Evolutionary conservation across 225 moss, liverwort and hornwort species (phyloP), one percentile per base, ranked within the genome.

Genomic region (Physcomitrium patens): DNA sequence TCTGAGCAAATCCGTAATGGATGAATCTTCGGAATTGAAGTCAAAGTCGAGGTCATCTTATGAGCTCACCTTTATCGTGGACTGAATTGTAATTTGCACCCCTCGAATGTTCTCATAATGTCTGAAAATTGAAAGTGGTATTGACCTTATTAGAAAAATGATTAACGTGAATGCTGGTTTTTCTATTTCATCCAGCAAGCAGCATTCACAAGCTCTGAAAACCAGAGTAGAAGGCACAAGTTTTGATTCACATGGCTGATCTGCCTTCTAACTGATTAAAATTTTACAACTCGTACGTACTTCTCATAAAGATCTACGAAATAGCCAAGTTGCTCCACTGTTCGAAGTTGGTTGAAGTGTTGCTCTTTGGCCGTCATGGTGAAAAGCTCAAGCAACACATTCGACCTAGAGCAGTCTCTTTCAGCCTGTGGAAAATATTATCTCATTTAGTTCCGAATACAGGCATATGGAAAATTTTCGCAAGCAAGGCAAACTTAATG

Each of bases 261-360:
- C 31, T 37, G 31, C 31, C 31, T 37, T 37, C 7, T 37, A 2
- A 37, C 31, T 37, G 7, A 37, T 37, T 37, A 37, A 37, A 37
- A 2, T 4, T 37, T 4, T n/a, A 5, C 48, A 63, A 37, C 3
- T 59, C 24, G n/a, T 44, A 26, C 51, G 64, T 86, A 95, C 95
- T 87, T 96, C 45, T 92, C 86, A n/a, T 85, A 84, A 31, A 97
- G 84, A 52, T 91, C 90, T 27, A 97, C 96, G 10, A 90, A 81
- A 68, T 97, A 97, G 56, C 96, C 96, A 81, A 97, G 96, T 75
- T 97, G 96, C 83, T 97, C 96, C 66, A 97, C 92, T 15, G 92
- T 92, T 80, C 96, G 82, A 42, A 97, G 94, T 79, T 97, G 96
- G 76, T 97, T 92, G 65, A 94, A 97, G 68, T 89, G 89, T 57